Conservation (phyloP, 2,329 filamentous ascomycete species). For the Neodidymelliopsis sp. region DNA sequence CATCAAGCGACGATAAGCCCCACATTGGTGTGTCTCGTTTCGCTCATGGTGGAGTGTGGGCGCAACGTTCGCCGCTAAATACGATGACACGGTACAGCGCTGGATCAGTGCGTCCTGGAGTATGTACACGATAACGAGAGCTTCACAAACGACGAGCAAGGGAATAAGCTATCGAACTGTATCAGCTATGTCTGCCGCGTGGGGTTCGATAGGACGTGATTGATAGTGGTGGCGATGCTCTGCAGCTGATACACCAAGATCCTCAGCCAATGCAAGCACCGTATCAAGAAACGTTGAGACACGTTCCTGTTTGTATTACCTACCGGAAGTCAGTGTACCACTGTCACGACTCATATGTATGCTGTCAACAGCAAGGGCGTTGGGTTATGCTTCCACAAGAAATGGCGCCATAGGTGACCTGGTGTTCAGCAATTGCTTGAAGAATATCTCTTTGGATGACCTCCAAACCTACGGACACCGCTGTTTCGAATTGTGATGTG, state of each 20-base stretch:
- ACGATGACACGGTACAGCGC: slow-evolving; percentile 2
- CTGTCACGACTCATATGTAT: not conserved
- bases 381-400: not conserved
- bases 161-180: not conserved
- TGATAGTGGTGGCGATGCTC: not conserved
- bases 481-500: slow-evolving; percentile 6
- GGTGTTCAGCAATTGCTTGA: not conserved
- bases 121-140: slow-evolving; percentile 4
- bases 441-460: not conserved
- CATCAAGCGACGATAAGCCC: slow-evolving; percentile 16
- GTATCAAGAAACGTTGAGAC: slow-evolving; percentile 7
- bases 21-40: slow-evolving; percentile 9
- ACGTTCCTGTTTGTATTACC: slow-evolving; percentile 12
- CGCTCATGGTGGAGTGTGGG: slow-evolving; percentile 5
- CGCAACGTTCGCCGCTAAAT: slow-evolving; percentile 14
- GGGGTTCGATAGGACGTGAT: slow-evolving; percentile 6
- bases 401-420: slow-evolving; percentile 11
- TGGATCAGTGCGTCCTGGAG: slow-evolving; percentile 11
- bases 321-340: slow-evolving; percentile 11
- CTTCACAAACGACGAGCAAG: not conserved
- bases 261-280: slow-evolving; percentile 3
- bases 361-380: slow-evolving; percentile 10
- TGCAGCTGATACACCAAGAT: not conserved
- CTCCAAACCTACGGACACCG: slow-evolving; percentile 14
- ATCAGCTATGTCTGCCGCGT: slow-evolving; percentile 4